phyloP scores from a whole-genome alignment of 768 basidiomycete species.

The Hygrophorus russula region DNA sequence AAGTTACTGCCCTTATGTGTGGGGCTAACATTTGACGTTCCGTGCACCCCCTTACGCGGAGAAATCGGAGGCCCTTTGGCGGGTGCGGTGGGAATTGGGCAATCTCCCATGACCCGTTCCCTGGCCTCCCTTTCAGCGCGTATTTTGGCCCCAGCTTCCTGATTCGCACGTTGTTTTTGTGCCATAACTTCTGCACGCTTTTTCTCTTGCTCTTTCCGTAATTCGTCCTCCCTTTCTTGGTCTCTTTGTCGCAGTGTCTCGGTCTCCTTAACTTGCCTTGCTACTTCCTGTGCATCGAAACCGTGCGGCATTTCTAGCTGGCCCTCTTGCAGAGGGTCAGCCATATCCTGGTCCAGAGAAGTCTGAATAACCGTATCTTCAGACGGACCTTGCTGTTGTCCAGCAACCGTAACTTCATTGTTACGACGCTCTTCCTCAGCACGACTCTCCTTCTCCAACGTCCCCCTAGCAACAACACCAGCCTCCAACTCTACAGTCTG shows the following conservation, averaged over 20 bases:
- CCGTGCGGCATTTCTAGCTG: too few species aligned
- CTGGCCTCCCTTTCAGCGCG: conserved; percentile 15
- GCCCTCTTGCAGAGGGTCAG: too few species aligned
- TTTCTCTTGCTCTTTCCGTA: conserved; percentile 19
- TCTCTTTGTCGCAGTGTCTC: conserved; percentile 10
- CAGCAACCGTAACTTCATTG: not conserved
- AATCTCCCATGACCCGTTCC: conserved; percentile 9
- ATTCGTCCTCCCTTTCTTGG: conserved; percentile 18
- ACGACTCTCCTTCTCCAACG: conserved; percentile 12
- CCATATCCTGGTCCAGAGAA: not conserved
- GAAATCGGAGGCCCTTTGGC: not conserved
- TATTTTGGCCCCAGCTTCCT: conserved; percentile 18
- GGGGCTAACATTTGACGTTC: not conserved
- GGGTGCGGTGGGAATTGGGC: not conserved
- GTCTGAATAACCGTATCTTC: not conserved
- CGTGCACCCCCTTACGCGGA: not conserved
- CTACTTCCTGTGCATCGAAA: not conserved
- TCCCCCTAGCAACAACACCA: conserved; percentile 10
- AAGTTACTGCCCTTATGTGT: too few species aligned
- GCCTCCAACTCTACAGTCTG: conserved; percentile 10
- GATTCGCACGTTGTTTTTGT: conserved; percentile 18
- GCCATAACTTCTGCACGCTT: conserved; percentile 18
- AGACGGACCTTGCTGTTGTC: not conserved
- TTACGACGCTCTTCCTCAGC: not conserved
- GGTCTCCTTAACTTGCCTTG: not conserved